Percentiles rank a stretch among this genome's conserved stretches.
These are phyloP conservation scores for Entrophospora sp. DNA, from an alignment of 192 early-diverging fungal species.

Conservation along the genomic window DNA sequence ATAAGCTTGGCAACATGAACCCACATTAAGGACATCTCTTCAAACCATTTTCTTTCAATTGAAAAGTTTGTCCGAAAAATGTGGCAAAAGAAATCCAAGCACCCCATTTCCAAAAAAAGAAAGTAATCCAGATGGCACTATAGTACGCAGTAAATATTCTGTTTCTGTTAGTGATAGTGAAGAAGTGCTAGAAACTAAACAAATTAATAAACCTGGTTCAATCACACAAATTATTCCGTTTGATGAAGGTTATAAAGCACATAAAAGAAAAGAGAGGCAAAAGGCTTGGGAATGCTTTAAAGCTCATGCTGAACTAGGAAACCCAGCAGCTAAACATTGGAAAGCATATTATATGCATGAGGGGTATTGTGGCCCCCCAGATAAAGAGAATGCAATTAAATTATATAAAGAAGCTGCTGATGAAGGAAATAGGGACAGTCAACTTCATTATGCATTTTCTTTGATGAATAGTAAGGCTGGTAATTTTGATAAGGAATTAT, in stretches of 20 bases:
- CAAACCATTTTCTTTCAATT: no score
- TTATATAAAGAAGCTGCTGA: background rate
- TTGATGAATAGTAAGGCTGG: no score
- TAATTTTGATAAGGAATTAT: no score
- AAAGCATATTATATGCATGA: background rate
- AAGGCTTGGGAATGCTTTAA: background rate
- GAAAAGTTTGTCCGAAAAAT: no score
- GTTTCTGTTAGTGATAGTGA: background rate
- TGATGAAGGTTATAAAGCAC: conserved; percentile 2
- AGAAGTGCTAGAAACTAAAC: background rate
- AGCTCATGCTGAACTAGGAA: background rate
- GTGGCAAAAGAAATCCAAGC: no score
- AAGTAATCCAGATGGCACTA: no score
- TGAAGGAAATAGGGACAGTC: background rate
- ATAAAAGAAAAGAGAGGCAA: background rate
- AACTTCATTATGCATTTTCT: background rate
- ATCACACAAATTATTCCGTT: background rate
- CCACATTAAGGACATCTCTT: no score
- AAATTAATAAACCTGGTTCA: background rate
- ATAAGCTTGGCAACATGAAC: no score
- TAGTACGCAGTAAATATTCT: no score
- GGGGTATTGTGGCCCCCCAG: background rate
- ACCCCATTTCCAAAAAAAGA: no score
- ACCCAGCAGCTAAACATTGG: background rate
- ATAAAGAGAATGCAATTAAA: background rate